Evolutionary conservation across 1,284 basidiomycete species (phyloP).

Genomic region (Takashimella koratensis): DNA sequence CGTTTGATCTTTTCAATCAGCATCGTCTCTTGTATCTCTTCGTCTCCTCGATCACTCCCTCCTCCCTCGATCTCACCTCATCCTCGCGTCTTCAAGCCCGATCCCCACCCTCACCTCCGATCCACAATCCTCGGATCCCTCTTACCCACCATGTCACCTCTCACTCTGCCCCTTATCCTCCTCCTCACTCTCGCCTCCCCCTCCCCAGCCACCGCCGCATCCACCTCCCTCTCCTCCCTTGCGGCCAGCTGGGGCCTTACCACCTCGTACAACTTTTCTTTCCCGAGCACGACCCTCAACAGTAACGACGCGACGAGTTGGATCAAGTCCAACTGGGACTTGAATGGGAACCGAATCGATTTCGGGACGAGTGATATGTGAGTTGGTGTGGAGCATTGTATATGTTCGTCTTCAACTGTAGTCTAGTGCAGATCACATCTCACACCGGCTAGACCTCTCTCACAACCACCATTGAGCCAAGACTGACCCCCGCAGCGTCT

Average conservation of each 20-base stretch:
- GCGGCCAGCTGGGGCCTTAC: constrained; percentile 18
- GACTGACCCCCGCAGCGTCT: constrained; percentile 17
- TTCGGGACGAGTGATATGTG: constrained; percentile 33
- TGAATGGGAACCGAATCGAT: constrained; percentile 28
- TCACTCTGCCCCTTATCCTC: too few relatives aligned
- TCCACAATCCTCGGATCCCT: too few relatives aligned
- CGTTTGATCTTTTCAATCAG: too few relatives aligned
- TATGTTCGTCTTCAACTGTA: too few relatives aligned
- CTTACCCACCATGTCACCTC: too few relatives aligned
- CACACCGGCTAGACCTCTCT: too few relatives aligned
- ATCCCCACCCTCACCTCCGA: not conserved
- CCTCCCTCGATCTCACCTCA: not conserved
- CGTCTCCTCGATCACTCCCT: not conserved
- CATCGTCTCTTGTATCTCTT: too few relatives aligned
- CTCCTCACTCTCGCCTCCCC: not conserved
- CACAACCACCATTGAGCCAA: not conserved
- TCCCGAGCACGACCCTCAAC: constrained; percentile 24
- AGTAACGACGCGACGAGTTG: constrained; percentile 22
- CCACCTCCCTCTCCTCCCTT: constrained; percentile 4
- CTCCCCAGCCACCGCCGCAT: constrained; percentile 1
- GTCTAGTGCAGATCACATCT: too few relatives aligned
- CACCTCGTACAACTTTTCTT: constrained; percentile 23
- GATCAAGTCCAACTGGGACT: constrained; percentile 31
- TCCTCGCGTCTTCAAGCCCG: constrained; percentile 1
- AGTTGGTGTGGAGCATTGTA: too few relatives aligned